Conservation (phyloP, 139 green algal species). For the Chlorella sp. region DNA sequence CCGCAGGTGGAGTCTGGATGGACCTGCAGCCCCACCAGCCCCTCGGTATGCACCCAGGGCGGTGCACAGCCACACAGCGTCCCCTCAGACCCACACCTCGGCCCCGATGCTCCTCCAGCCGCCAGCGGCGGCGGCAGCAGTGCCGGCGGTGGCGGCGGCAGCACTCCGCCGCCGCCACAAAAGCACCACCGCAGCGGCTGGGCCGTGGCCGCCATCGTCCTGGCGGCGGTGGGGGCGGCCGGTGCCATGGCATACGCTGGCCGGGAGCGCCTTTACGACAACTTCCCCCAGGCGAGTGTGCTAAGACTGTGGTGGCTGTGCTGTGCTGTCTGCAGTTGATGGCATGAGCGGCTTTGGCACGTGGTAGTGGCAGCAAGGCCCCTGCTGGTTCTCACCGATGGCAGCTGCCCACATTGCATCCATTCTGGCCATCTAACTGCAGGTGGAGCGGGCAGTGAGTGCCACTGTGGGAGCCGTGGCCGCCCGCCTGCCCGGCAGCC, state of each 20-base stretch:
- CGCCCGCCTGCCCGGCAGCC: background rate
- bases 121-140: background rate
- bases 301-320: background rate
- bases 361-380: background rate
- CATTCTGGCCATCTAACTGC: background rate
- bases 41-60: constrained; percentile 33
- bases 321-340: background rate
- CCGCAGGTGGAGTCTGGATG: constrained; percentile 38
- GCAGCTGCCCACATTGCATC: background rate
- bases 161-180: background rate
- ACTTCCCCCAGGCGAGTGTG: constrained; percentile 13
- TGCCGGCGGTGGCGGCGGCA: background rate
- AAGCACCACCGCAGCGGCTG: background rate
- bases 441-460: constrained; percentile 26
- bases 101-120: background rate
- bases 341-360: background rate
- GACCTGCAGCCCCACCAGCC: constrained; percentile 45
- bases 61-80: background rate
- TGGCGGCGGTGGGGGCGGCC: background rate
- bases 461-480: background rate
- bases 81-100: background rate
- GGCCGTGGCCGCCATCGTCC: background rate
- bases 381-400: background rate
- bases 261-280: constrained; percentile 14
- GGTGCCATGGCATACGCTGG: background rate